Conservation (phyloP, 352 stramenopile species). For the Phytopythium sindhum region DNA sequence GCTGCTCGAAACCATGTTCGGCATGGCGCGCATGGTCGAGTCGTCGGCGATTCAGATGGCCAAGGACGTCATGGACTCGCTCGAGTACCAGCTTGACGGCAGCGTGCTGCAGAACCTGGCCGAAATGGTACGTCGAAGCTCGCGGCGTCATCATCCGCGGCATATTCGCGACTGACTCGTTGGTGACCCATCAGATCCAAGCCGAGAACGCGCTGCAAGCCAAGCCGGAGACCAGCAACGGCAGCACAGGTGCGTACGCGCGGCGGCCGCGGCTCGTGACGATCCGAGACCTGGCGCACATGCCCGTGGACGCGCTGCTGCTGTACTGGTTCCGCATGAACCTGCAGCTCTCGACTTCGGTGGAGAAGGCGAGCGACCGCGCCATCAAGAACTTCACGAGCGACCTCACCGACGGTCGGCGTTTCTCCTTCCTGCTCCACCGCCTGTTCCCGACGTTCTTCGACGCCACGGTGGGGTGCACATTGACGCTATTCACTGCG, state of each 20-base stretch:
- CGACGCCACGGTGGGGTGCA: constrained; percentile 31
- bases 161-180: neutral
- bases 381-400: constrained; percentile 78
- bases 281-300: constrained; percentile 58
- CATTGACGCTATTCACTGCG: neutral
- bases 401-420: constrained; percentile 60
- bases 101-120: constrained; percentile 51
- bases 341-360: constrained; percentile 53
- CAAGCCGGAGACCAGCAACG: constrained; percentile 26
- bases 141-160: neutral
- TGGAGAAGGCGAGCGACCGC: constrained; percentile 62
- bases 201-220: constrained; percentile 57
- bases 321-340: constrained; percentile 79
- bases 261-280: constrained; percentile 28
- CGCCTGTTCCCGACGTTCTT: constrained; percentile 73
- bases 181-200: constrained; percentile 26
- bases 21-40: constrained; percentile 84
- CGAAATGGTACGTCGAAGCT: constrained; percentile 40
- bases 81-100: constrained; percentile 74
- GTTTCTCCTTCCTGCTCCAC: constrained; percentile 70
- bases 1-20: constrained; percentile 79
- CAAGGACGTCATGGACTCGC: constrained; percentile 79
- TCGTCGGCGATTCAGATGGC: constrained; percentile 79
- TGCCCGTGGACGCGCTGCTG: constrained; percentile 71
- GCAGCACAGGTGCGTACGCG: neutral